Base-by-base conservation (phyloP, 129 eudicot genomes). In the carrot (Daucus carota) region DNA sequence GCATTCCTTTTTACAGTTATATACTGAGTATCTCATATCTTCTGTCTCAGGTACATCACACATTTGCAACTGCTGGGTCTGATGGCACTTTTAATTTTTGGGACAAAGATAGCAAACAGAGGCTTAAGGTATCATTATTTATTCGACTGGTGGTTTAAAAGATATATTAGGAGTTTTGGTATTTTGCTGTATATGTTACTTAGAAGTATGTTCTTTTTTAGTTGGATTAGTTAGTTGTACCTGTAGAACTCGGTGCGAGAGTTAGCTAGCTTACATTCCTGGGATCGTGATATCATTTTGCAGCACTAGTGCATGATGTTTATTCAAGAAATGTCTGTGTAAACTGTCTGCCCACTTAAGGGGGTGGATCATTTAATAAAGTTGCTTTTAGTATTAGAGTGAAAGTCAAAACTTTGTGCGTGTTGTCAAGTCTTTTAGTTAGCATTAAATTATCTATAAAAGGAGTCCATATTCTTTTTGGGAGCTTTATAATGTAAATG, bases 41-140 rank as follows among this genome's bases (percentile, higher is more conserved):
- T 60, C 66, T 42, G n/a, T 73, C 83, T 76, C 84, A 95, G 99
- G 82, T 88, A 72, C 92, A 91, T 77, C 92, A 86, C 18, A 91
- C 99, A 42, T 91, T 95, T 84, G 99, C 97, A 75, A 91, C 99
- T 42, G 92, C 94, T 12, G 99, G 99, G 77, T 95, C 99, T 18
- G 99, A 94, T 82, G 99, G 99, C 43, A 86, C 90, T 67, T 94
- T 89, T 73, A 89, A 87, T 81, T 91, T 91, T 72, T 94, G 99
- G 99, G 97, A 94, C 82, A 94, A 94, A 81, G 99, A 94, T 79
- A 94, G 99, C 84, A 94, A 91, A 84, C 96, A 91, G 81, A 86
- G 96, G 82, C 90, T 94, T 15, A 94, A 94, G 96, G 99, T 94
- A 40, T 40, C 43, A 40, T 40, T 40, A 3, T 40, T 75, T 31